These are phyloP conservation scores for Draba incana DNA, from an alignment of 345 rosid species.

Conservation along the genomic window DNA sequence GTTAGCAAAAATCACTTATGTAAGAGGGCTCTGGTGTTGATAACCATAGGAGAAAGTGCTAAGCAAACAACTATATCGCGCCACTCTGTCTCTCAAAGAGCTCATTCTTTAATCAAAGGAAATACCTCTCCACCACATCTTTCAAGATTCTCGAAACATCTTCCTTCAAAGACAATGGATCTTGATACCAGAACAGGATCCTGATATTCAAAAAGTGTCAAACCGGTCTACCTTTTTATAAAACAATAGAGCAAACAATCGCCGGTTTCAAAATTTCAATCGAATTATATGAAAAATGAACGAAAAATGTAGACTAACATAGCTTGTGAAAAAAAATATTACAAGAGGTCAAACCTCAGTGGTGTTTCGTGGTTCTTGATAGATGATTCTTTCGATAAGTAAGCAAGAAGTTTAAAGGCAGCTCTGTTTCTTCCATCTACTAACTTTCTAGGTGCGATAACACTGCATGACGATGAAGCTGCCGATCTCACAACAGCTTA, in stretches of 20 bases:
- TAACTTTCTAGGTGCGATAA: conserved; percentile 27
- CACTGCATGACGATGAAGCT: conserved; percentile 52
- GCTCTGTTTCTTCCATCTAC: conserved; percentile 38
- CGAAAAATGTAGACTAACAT: neutral
- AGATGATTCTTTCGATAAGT: conserved; percentile 50
- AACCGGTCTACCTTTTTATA: conserved; percentile 39
- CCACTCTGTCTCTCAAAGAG: conserved; percentile 66
- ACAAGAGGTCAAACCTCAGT: conserved; percentile 52
- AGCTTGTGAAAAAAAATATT: conserved; percentile 4
- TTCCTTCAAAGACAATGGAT: conserved; percentile 60
- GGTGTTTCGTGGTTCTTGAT: conserved; percentile 50
- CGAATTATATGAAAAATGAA: too few relatives aligned
- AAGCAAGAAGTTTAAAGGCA: conserved; percentile 49
- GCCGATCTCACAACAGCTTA: conserved; percentile 55
- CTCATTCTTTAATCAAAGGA: conserved; percentile 59
- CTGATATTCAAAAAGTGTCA: conserved; percentile 49
- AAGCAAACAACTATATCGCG: conserved; percentile 35
- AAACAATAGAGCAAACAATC: conserved; percentile 35
- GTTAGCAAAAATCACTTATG: conserved; percentile 74
- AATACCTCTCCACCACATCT: conserved; percentile 60
- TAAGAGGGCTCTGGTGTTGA: conserved; percentile 50
- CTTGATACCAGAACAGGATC: conserved; percentile 71
- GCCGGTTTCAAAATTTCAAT: conserved; percentile 10
- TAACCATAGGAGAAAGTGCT: conserved; percentile 36
- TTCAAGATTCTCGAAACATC: conserved; percentile 64